Percentiles rank a stretch among this genome's conserved stretches.
Evolutionary conservation across 768 basidiomycete species (phyloP).

Genomic region (Tulasnella sp.): DNA sequence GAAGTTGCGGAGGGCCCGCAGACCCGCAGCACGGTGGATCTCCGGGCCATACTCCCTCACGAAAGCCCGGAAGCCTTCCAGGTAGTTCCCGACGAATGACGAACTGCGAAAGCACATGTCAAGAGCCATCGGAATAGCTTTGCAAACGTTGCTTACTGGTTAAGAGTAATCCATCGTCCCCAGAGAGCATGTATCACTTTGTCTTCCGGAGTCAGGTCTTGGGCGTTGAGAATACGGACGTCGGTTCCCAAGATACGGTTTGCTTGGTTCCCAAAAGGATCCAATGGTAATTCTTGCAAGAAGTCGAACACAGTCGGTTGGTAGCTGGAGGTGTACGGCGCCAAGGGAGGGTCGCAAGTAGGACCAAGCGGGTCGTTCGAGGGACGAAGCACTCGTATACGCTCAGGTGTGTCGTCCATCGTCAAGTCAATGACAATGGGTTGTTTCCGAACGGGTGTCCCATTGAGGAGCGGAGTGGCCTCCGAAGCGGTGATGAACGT

Average conservation of each 20-base stretch:
- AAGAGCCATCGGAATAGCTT: neutral
- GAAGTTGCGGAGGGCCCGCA: constrained; percentile 49
- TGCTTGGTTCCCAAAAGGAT: constrained; percentile 48
- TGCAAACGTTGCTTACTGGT: constrained; percentile 33
- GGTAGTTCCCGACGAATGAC: constrained; percentile 44
- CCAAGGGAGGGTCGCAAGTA: constrained; percentile 37
- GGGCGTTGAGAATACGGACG: constrained; percentile 61
- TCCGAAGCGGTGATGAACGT: neutral
- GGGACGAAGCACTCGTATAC: too few species aligned
- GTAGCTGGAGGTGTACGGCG: constrained; percentile 41
- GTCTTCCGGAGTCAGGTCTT: constrained; percentile 59
- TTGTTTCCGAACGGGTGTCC: neutral
- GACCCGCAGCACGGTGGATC: constrained; percentile 59
- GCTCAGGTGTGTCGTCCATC: constrained; percentile 29
- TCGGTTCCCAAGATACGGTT: constrained; percentile 63
- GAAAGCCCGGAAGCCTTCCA: constrained; percentile 41
- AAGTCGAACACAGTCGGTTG: constrained; percentile 56
- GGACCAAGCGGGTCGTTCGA: constrained; percentile 39
- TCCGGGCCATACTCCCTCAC: constrained; percentile 49
- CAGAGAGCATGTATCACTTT: constrained; percentile 72
- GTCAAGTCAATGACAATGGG: neutral
- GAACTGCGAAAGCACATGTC: constrained; percentile 28
- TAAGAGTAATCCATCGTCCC: constrained; percentile 58
- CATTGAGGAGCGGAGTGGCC: neutral
- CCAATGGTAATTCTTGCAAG: constrained; percentile 44